Base-by-base conservation (phyloP, 148 eudicot genomes). In the Nyssa sinensis region DNA sequence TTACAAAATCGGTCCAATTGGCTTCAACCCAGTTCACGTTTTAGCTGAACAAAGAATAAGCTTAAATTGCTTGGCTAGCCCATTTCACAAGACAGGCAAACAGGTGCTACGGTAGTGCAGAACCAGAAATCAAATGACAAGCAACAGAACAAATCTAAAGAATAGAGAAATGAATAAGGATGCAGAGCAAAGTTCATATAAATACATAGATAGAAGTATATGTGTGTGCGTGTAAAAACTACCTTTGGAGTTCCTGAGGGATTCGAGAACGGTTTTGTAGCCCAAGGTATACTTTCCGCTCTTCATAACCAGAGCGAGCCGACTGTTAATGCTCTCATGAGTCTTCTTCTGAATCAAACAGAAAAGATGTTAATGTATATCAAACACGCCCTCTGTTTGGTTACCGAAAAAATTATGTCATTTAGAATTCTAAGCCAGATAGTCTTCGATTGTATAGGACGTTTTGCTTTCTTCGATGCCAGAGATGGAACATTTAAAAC, bases 221-320 rank as follows among this genome's bases (percentile, higher is more conserved):
- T 13, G 44, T 37, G 44, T 37, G 44, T 37, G 9, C 9, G 9
- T 37, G 11, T 6, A 49, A 67, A 4, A 32, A 0, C 17, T 2
- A 87, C 90, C 88, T 80, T 82, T 84, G 61, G 90, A 87, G 49
- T 67, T 71, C 53, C 90, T 74, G 60, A 87, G 86, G 6, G 88
- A 78, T 61, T 87, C 83, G 62, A 87, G 90, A 58, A 87, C 90
- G 1, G 90, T 87, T 68, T 87, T 87, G 83, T 82, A 84, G 31
- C 90, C 90, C 74, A 87, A 82, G 34, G 90, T 87, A 77, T 30
- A 84, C 72, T 82, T 87, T 27, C 90, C 90, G 81, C 90, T 84
- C 84, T 87, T 87, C 88, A 87, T 84, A n/a, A 87, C 90, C 28
- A 87, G 84, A 59, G 90, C 90, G 66, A 87, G 81, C 63, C 90